phyloP scores from a whole-genome alignment of 2,329 filamentous ascomycete genomes.

The Fonsecaea nubica region DNA sequence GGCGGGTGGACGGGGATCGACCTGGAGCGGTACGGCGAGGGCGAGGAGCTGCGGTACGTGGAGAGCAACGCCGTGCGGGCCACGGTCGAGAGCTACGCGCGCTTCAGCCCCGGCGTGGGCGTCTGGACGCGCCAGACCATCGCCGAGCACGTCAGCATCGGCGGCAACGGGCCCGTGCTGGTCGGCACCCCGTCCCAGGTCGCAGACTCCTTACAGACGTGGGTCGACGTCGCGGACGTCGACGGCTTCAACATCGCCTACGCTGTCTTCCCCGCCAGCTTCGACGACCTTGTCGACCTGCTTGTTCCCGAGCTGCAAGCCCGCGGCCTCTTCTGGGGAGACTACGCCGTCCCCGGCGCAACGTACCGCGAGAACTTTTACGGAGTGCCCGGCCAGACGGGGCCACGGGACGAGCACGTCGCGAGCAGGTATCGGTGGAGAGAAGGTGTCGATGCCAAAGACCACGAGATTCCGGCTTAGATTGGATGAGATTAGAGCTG shows the following conservation, averaged over 20 bases:
- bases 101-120: conserved; percentile 34
- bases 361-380: conserved; percentile 51
- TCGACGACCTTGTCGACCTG: conserved; percentile 71
- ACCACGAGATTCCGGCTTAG: conserved; percentile 14
- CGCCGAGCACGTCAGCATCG: conserved; percentile 55
- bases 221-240: conserved; percentile 71
- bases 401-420: conserved; percentile 9
- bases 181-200: conserved; percentile 67
- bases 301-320: conserved; percentile 66
- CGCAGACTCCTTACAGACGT: conserved; percentile 70
- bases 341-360: conserved; percentile 39
- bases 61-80: conserved; percentile 60
- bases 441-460: not conserved
- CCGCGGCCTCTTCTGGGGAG: conserved; percentile 49
- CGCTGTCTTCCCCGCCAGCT: conserved; percentile 70
- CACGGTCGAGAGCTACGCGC: conserved; percentile 40
- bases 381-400: conserved; percentile 33
- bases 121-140: conserved; percentile 50
- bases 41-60: conserved; percentile 63
- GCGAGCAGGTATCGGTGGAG: conserved; percentile 13
- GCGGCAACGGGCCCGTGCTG: conserved; percentile 57
- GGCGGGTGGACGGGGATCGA: conserved; percentile 68
- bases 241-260: conserved; percentile 76
- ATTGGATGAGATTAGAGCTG: too few relatives aligned
- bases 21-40: conserved; percentile 62